Evolutionary conservation across 2,329 filamentous ascomycete species (phyloP).

Genomic region (Paraphoma sp.): DNA sequence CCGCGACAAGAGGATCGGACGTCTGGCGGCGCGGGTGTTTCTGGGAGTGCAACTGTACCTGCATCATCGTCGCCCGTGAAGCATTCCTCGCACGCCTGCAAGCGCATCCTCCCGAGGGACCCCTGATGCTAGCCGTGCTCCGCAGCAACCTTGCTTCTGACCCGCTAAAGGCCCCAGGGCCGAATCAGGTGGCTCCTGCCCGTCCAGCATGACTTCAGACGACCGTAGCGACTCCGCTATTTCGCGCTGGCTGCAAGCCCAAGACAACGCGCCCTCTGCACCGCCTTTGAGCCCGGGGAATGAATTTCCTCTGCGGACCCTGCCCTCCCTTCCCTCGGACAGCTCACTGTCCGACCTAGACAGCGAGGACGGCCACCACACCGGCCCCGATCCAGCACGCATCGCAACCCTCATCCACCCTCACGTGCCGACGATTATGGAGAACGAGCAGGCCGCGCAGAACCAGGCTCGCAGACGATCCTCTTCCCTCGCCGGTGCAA

Average conservation of each 20-base stretch:
- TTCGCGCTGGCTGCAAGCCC: conserved; percentile 39
- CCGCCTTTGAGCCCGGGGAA: conserved; percentile 42
- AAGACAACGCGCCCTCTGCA: conserved; percentile 29
- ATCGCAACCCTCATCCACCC: conserved; percentile 40
- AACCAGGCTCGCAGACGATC: conserved; percentile 38
- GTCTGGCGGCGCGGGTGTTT: conserved; percentile 1
- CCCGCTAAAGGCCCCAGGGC: not conserved
- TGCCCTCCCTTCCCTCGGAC: conserved; percentile 42
- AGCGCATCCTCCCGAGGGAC: conserved; percentile 20
- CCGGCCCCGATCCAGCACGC: conserved; percentile 15
- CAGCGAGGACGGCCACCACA: conserved; percentile 31
- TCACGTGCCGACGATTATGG: conserved; percentile 41
- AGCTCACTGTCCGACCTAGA: conserved; percentile 32
- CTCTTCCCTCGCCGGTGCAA: conserved; percentile 42
- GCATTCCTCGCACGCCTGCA: conserved; percentile 8
- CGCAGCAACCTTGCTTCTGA: conserved; percentile 2
- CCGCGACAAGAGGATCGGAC: conserved; percentile 11
- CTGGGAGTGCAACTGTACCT: conserved; percentile 13
- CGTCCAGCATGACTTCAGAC: conserved; percentile 24
- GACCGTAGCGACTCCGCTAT: conserved; percentile 29
- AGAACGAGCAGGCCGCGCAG: conserved; percentile 26
- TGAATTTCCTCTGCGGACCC: conserved; percentile 44
- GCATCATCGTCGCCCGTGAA: conserved; percentile 18
- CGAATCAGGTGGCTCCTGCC: conserved; percentile 18
- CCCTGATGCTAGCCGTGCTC: conserved; percentile 18